phyloP scores from a whole-genome alignment of 2,329 filamentous ascomycete genomes.

The Cladosporium oxysporum region DNA sequence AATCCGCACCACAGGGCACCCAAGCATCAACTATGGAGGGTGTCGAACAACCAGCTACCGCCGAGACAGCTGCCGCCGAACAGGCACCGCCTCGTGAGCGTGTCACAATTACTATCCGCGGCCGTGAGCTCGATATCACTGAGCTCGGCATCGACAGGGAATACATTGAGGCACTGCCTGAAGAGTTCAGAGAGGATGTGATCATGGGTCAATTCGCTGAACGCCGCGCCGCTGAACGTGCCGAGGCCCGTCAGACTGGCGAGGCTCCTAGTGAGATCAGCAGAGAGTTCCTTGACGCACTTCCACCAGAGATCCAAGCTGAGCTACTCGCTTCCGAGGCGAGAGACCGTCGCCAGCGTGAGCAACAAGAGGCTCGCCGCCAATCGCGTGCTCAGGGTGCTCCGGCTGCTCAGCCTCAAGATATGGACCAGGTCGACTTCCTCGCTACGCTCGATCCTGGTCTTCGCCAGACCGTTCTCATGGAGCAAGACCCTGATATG shows the following conservation, averaged over 20 bases:
- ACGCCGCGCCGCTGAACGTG: conserved; percentile 52
- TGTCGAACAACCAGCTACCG: conserved; percentile 57
- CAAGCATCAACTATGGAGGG: conserved; percentile 65
- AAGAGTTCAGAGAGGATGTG: conserved; percentile 94
- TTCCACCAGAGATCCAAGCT: conserved; percentile 84
- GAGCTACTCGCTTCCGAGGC: conserved; percentile 92
- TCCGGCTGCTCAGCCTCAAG: conserved; percentile 60
- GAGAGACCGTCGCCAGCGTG: conserved; percentile 81
- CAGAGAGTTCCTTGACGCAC: conserved; percentile 88
- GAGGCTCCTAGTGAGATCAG: conserved; percentile 83
- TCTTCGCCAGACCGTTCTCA: conserved; percentile 80
- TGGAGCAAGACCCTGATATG: conserved; percentile 80
- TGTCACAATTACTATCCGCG: conserved; percentile 79
- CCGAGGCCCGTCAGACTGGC: conserved; percentile 67
- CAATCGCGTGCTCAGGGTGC: conserved; percentile 52
- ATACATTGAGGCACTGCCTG: conserved; percentile 94
- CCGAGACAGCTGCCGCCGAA: conserved; percentile 49
- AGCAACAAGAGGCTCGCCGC: conserved; percentile 78
- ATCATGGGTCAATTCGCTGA: conserved; percentile 87
- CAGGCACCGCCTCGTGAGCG: conserved; percentile 51
- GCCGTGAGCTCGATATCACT: conserved; percentile 88
- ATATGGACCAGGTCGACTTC: conserved; percentile 93
- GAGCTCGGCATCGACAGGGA: conserved; percentile 91
- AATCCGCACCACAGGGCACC: conserved; percentile 42
- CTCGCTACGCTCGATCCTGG: conserved; percentile 84